phyloP scores from a whole-genome alignment of 768 basidiomycete species.

The Piloderma croceum region DNA sequence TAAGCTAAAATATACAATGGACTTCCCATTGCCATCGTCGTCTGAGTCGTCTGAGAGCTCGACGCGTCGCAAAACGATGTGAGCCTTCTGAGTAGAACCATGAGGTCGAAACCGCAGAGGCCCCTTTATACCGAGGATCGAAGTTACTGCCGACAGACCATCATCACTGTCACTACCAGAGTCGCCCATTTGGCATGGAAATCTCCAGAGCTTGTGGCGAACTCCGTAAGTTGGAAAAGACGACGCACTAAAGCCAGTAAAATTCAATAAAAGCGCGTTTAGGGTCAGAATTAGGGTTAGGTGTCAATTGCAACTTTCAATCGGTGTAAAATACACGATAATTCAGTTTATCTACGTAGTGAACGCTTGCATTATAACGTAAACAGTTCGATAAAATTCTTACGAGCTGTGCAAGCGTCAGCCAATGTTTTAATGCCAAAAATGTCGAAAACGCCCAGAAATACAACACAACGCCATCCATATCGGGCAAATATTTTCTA shows the following conservation, averaged over 20 bases:
- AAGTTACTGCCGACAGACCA: conserved; percentile 37
- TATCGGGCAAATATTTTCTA: no score
- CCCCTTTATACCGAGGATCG: conserved; percentile 58
- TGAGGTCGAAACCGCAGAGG: conserved; percentile 61
- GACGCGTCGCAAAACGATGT: conserved; percentile 62
- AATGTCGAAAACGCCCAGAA: no score
- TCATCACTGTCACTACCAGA: conserved; percentile 33
- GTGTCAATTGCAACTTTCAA: no score
- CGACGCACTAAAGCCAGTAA: no score
- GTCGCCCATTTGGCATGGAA: conserved; percentile 31
- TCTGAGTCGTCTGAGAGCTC: conserved; percentile 39
- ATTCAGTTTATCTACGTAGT: no score
- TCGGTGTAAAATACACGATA: no score
- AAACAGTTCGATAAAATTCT: no score
- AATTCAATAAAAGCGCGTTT: conserved; percentile 34
- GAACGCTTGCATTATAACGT: no score
- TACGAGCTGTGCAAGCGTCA: no score
- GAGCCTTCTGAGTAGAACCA: conserved; percentile 61
- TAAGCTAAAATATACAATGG: conserved; percentile 52
- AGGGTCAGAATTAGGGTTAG: conserved; percentile 31
- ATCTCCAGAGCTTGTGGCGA: not conserved
- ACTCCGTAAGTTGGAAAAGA: no score
- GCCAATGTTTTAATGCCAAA: no score
- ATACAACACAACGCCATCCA: no score
- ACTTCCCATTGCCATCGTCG: conserved; percentile 34